These are phyloP conservation scores for Desmodesmus armatus DNA, from an alignment of 139 green algal species.

Conservation along the genomic window DNA sequence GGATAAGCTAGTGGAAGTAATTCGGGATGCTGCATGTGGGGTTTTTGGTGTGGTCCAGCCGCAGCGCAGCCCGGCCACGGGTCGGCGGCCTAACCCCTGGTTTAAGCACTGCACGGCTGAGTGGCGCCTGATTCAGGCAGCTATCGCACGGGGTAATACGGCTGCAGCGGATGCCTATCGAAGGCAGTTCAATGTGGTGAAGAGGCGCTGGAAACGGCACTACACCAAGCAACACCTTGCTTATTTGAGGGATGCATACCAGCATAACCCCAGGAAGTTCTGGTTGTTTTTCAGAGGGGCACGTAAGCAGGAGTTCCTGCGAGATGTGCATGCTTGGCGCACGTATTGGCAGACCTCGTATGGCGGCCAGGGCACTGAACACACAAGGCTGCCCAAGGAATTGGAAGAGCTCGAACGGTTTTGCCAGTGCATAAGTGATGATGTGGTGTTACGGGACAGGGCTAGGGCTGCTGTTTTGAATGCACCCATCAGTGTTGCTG, in stretches of 20 bases:
- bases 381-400: too few species aligned
- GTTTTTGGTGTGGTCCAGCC: not conserved
- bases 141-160: not conserved
- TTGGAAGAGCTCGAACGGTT: too few species aligned
- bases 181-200: not conserved
- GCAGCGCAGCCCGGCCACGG: too few species aligned
- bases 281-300: constrained; percentile 11
- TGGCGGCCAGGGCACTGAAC: too few species aligned
- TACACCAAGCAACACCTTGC: constrained; percentile 2
- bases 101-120: not conserved
- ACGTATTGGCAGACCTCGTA: too few species aligned
- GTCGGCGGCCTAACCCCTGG: not conserved
- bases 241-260: not conserved
- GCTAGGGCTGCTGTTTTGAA: too few species aligned
- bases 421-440: too few species aligned
- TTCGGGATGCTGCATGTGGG: not conserved
- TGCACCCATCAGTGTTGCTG: too few species aligned
- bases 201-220: constrained; percentile 11
- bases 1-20: not conserved
- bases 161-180: not conserved
- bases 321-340: too few species aligned
- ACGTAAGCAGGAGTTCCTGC: not conserved
- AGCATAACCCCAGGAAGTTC: constrained; percentile 14
- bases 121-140: not conserved
- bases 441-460: too few species aligned